A percentile compares a stretch with the other conserved stretches of the same genome.
These are phyloP conservation scores for Fraxinus greggii DNA, from an alignment of 305 asterid genomes.

Conservation along the genomic window DNA sequence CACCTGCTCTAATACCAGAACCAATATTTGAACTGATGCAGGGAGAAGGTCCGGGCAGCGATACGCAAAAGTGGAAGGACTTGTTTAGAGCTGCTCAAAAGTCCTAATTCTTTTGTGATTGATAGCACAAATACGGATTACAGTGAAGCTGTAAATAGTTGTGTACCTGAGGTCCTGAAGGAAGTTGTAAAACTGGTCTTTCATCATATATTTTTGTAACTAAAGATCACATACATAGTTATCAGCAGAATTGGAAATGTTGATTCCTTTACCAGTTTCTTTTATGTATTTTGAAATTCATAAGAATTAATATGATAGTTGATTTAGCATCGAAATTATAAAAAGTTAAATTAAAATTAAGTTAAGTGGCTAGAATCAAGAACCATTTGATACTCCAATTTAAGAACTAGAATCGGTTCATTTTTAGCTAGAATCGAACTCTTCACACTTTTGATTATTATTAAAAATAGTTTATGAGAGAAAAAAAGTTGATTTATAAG, in stretches of 20 bases:
- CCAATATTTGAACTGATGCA: constrained; percentile 32
- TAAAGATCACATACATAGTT: background rate
- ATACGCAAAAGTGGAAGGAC: constrained; percentile 62
- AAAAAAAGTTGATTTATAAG: background rate
- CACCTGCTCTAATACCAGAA: background rate
- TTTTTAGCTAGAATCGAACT: background rate
- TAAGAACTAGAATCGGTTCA: background rate
- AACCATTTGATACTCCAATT: background rate
- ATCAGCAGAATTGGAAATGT: background rate
- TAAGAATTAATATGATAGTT: background rate
- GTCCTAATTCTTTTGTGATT: constrained; percentile 2
- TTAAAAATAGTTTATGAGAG: background rate
- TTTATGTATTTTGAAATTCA: background rate
- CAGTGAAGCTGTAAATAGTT: background rate
- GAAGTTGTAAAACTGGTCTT: background rate
- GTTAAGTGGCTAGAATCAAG: background rate
- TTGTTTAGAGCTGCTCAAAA: constrained; percentile 59
- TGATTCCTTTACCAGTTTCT: background rate
- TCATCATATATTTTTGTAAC: background rate
- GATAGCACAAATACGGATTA: background rate
- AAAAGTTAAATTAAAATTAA: too few species aligned
- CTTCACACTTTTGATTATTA: background rate
- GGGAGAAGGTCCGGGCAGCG: constrained; percentile 96
- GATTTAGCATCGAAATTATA: background rate
- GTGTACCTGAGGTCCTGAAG: background rate